A percentile compares a stretch with the other conserved stretches of the same genome.
Conservation (phyloP, 176 grass and related monocot species). For the Carex kokanica region DNA sequence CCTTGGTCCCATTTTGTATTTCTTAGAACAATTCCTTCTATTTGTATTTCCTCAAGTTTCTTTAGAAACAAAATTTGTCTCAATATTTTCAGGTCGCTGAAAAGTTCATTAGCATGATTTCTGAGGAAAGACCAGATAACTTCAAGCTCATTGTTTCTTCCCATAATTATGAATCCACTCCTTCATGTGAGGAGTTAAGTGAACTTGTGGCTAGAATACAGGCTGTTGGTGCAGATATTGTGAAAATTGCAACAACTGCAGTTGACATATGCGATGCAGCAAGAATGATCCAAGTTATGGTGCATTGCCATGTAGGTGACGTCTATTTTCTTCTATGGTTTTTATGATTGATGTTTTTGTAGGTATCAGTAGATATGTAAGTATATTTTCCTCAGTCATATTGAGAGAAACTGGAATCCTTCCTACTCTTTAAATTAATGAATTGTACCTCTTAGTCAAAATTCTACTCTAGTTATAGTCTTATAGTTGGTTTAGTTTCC, state of each 20-base stretch:
- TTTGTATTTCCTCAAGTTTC: conserved; percentile 2
- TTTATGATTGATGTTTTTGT: not conserved
- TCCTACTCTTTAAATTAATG: not conserved
- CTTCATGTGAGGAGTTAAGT: conserved; percentile 70
- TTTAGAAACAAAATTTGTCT: conserved; percentile 12
- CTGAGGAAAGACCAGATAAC: conserved; percentile 70
- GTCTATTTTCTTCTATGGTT: not conserved
- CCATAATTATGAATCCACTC: conserved; percentile 90
- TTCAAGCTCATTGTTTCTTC: conserved; percentile 97
- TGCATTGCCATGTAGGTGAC: conserved; percentile 81
- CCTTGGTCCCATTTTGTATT: not conserved
- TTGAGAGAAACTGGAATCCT: not conserved
- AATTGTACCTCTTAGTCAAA: not conserved
- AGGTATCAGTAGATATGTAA: not conserved
- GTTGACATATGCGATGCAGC: conserved; percentile 71
- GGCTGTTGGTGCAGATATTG: conserved; percentile 86
- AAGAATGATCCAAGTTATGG: conserved; percentile 87
- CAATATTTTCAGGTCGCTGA: conserved; percentile 62
- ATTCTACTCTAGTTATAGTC: not conserved
- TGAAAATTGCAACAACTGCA: conserved; percentile 91
- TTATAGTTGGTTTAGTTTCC: not conserved
- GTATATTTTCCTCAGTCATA: not conserved
- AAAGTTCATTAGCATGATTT: conserved; percentile 61
- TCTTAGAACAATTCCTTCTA: not conserved
- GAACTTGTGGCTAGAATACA: conserved; percentile 88